Evolutionary conservation across 768 basidiomycete species (phyloP).

Genomic region (Leccinum boreale): DNA sequence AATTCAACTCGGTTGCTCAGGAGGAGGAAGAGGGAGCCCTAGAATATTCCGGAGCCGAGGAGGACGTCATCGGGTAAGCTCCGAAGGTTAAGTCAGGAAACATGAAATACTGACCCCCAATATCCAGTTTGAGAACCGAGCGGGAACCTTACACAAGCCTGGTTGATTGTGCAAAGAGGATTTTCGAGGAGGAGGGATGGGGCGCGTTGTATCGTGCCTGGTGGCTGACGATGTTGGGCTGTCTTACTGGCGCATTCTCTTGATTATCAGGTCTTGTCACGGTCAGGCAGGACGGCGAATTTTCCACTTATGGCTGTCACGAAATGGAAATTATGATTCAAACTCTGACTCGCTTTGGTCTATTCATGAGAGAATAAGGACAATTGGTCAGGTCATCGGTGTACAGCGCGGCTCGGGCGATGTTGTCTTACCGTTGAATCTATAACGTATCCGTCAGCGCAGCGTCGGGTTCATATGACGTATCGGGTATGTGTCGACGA

Average conservation of each 20-base stretch:
- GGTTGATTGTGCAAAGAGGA: constrained; percentile 71
- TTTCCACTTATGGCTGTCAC: neutral
- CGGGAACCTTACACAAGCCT: constrained; percentile 77
- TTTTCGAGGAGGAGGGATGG: constrained; percentile 77
- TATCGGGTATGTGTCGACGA: no score
- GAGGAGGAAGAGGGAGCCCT: constrained; percentile 62
- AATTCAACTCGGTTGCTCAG: constrained; percentile 71
- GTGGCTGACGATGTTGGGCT: constrained; percentile 77
- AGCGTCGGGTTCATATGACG: no score
- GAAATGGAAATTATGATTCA: neutral
- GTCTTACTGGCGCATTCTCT: constrained; percentile 49
- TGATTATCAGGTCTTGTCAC: constrained; percentile 8
- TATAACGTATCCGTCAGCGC: no score
- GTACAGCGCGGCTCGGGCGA: neutral
- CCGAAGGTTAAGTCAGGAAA: neutral
- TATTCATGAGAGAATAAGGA: neutral
- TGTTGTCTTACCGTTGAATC: neutral
- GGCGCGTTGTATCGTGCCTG: constrained; percentile 74
- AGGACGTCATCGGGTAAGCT: constrained; percentile 82
- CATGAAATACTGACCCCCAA: neutral
- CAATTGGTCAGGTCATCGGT: neutral
- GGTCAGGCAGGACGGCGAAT: neutral
- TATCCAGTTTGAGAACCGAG: constrained; percentile 63
- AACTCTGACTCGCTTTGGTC: neutral
- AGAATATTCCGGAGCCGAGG: constrained; percentile 67